phyloP scores from a whole-genome alignment of 768 basidiomycete species.

The Pleurotus djamor region DNA sequence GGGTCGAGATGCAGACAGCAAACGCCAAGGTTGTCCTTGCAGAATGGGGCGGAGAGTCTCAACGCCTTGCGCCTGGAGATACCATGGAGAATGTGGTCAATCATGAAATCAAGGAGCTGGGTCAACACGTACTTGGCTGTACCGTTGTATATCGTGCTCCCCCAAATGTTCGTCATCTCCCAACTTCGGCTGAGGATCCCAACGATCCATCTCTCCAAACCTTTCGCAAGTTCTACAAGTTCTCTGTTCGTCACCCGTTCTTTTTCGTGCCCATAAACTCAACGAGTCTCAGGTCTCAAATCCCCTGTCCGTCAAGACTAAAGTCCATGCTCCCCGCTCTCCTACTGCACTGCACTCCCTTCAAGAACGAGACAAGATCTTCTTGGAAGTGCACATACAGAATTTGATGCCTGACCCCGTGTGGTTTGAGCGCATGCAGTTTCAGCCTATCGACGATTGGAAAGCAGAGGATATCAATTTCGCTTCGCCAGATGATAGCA shows the following conservation, averaged over 20 bases:
- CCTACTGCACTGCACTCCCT: conserved; percentile 68
- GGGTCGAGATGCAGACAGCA: conserved; percentile 85
- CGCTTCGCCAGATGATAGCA: conserved; percentile 23
- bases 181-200: conserved; percentile 45
- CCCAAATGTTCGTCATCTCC: conserved; percentile 46
- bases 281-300: conserved; percentile 70
- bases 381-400: conserved; percentile 91
- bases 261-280: neutral
- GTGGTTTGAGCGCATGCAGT: conserved; percentile 77
- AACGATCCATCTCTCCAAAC: conserved; percentile 60
- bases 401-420: conserved; percentile 79
- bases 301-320: conserved; percentile 93
- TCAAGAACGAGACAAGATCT: conserved; percentile 74
- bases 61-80: conserved; percentile 50
- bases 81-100: conserved; percentile 67
- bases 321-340: conserved; percentile 77
- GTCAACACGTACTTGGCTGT: conserved; percentile 86
- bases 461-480: conserved; percentile 52
- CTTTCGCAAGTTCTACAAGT: conserved; percentile 91
- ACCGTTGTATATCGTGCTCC: conserved; percentile 81
- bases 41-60: conserved; percentile 58
- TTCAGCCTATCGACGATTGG: conserved; percentile 76
- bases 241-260: conserved; percentile 56
- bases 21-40: conserved; percentile 60
- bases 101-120: conserved; percentile 93